Evolutionary conservation across 2,329 filamentous ascomycete species (phyloP), one percentile per base, ranked within the genome.

Genomic region (Pseudogymnoascus pannorum): DNA sequence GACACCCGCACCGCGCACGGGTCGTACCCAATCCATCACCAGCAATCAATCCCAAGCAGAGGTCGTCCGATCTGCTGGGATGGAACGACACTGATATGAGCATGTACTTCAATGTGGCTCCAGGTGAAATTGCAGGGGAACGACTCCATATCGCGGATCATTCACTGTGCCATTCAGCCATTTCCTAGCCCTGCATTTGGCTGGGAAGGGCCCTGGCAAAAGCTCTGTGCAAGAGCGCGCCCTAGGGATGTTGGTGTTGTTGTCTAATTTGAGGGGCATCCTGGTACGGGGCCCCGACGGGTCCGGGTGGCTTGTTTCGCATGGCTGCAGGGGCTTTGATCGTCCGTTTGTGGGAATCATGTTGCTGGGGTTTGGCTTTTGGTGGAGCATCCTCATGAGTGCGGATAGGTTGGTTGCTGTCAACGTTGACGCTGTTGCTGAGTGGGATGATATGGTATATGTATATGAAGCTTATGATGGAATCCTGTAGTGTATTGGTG

Each of bases 301-400:
- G 44, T 51, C 44, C 44, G 44, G 44, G 44, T 51, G 44, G 44
- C 44, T 51, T 51, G 44, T 51, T 51, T 51, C 44, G 44, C 44
- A 51, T 51, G 44, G 44, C 44, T 51, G 44, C 44, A 51, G 44
- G 44, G 44, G 44, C 24, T 29, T 51, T 16, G 24, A 29, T 51
- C 44, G 24, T 51, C 44, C 44, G n/a, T 51, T 51, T 51, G 44
- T 51, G 44, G 44, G 44, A 51, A 51, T 51, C 44, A 8, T 29
- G 44, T 5, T 18, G 24, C 44, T 51, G n/a, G 44, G 44, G 44
- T 51, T 51, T 8, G 8, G n/a, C 5, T 51, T 51, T 51, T 51
- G 44, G 44, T 51, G 44, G 44, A 51, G n/a, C 24, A 51, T 6
- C 20, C 22, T 24, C 22, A n/a, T 24, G 24, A 48, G 20, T 9